Evolutionary conservation across 306 rosid genomes (phyloP), one percentile per base, ranked within the genome.

Genomic region (Quercus suber): DNA sequence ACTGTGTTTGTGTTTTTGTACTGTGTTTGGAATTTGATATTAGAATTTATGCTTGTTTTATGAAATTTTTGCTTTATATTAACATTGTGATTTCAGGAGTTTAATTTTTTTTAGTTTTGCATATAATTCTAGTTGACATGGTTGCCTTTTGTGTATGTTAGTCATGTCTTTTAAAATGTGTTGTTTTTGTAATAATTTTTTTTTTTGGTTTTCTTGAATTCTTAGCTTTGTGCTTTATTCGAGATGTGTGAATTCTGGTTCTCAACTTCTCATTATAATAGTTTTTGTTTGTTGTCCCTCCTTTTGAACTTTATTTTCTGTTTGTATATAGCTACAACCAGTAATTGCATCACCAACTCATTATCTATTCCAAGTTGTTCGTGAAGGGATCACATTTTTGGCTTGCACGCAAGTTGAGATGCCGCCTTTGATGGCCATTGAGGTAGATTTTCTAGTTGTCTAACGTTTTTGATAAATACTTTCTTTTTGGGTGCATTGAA

Each of bases 401-500:
- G 99, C 99, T 3, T 91, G 99, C 87, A 87, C 94, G 20, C 99
- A 95, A 87, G 98, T 90, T 80, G 99, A 95, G 79, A 95, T 95
- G 99, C 94, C 98, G 5, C 99, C 99, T 73, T 74, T 95, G 82
- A 91, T 95, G 99, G 99, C 90, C 57, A 92, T 90, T 82, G 98
- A 95, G 94, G 99, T 95, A 69, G 83, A 69, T 69, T 5, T 80
- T 45, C 45, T 18, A 25, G 67, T 64, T 55, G 20, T 67, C 7
- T 35, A 18, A 71, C 20, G 9, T 3, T 64, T 73, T 41, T n/a
- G 43, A 31, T 74, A 69, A 45, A n/a, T 55, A 59, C 1, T 64
- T 56, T 20, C 30, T 11, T 72, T 74, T 5, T 76, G n/a, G 11
- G n/a, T 53, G 60, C 43, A 13, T 49, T 65, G 1, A 53, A 75